Conservation (phyloP, 495 filamentous ascomycete genomes). For the Cercophora sp. region DNA sequence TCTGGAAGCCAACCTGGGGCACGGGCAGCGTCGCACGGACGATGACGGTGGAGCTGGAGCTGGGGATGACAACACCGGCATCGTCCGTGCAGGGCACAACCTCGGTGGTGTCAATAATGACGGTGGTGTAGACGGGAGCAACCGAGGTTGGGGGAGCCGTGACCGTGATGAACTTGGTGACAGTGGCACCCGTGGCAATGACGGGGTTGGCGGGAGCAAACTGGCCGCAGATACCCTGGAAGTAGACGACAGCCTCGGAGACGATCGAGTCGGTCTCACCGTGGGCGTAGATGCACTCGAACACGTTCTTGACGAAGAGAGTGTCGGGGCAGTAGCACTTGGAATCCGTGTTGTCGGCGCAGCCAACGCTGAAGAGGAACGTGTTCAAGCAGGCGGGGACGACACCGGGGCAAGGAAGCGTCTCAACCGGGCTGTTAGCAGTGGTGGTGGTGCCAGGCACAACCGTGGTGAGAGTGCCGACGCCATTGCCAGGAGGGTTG, state of each 20-base stretch:
- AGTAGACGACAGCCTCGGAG: slow-evolving; percentile 70
- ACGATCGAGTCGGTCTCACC: slow-evolving; percentile 63
- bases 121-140: slow-evolving; percentile 54
- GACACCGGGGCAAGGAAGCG: slow-evolving; percentile 61
- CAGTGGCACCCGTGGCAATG: slow-evolving; percentile 64
- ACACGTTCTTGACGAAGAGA: slow-evolving; percentile 74
- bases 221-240: slow-evolving; percentile 85
- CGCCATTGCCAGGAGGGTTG: background rate
- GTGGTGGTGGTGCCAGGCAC: slow-evolving; percentile 35
- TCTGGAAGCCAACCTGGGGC: slow-evolving; percentile 71
- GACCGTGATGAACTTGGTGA: slow-evolving; percentile 56
- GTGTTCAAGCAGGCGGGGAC: slow-evolving; percentile 93
- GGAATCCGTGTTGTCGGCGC: slow-evolving; percentile 77
- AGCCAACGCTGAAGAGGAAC: slow-evolving; percentile 71
- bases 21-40: slow-evolving; percentile 63
- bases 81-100: slow-evolving; percentile 52
- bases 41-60: slow-evolving; percentile 49
- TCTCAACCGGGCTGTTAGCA: slow-evolving; percentile 41
- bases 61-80: slow-evolving; percentile 44
- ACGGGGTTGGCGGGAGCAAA: slow-evolving; percentile 75
- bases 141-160: slow-evolving; percentile 43
- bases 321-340: slow-evolving; percentile 82
- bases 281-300: slow-evolving; percentile 75
- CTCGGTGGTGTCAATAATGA: slow-evolving; percentile 50
- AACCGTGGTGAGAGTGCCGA: slow-evolving; percentile 26